Base-by-base conservation (phyloP, 1,139 yeast species). In the Kodamaea arcana region DNA sequence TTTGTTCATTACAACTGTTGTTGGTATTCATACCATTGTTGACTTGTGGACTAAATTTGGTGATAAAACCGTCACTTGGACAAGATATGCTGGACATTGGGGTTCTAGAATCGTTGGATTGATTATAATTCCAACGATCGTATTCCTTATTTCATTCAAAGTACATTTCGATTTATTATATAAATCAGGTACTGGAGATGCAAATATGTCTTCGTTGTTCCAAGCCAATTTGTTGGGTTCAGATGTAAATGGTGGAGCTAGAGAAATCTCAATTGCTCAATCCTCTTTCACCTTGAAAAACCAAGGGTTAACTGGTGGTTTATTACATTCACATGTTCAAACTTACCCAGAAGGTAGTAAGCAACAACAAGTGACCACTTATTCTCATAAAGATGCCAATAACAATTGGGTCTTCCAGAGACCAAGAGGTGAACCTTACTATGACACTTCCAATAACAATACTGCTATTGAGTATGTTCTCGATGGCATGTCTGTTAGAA, bases 341-440 rank as follows among this genome's bases (percentile, higher is more conserved):
- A 71, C 87, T 10, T 92, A 70, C 69, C 98, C 98, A 29, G 95
- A 80, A 52, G 99, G 99, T 37, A 90, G 97, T 14, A 74, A 77
- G 50, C 99, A 92, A 65, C 97, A 92, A 64, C 98, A 92, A 65
- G 85, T 92, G 37, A 92, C 98, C 30, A 85, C 95, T 23, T 92
- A 92, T 60, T 79, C 87, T 34, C 97, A 87, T 68, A 86, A 86
- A 65, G 99, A 92, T 62, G 52, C 79, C 38, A 92, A 92, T 69
- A 92, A 92, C 61, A 81, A 87, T 51, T 92, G 97, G 97, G 54
- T 73, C 29, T 75, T 94, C 67, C 87, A 88, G 62, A 77, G 85
- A 57, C 67, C 78, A 23, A 80, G 96, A 63, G 71, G 65, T 23
- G 62, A 67, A 32, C 73, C 73, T n/a, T 60, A 66, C 31, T 80